Conservation (phyloP, 345 rosid genomes). For the Durio zibethinus region DNA sequence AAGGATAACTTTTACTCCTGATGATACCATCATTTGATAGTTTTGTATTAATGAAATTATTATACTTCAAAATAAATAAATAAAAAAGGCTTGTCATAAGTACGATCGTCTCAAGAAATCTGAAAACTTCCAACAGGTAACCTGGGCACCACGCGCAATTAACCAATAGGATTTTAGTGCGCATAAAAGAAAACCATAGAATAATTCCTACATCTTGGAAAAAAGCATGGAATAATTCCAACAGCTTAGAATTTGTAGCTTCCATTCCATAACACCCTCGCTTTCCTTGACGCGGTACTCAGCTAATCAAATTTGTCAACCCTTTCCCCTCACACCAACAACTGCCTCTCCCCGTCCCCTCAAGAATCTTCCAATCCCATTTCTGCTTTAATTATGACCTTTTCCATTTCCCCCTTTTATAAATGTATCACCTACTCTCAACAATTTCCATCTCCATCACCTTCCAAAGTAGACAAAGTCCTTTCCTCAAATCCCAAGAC, state of each 20-base stretch:
- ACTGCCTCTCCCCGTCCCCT: not conserved
- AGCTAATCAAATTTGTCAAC: not conserved
- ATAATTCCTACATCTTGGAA: constrained; percentile 1
- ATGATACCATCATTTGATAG: too few relatives aligned
- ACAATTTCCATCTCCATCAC: not conserved
- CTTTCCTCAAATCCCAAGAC: not conserved
- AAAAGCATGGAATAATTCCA: not conserved
- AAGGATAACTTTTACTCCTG: not conserved
- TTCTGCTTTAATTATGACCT: not conserved
- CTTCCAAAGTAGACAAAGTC: not conserved
- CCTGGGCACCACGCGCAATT: constrained; percentile 17
- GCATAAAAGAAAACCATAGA: not conserved
- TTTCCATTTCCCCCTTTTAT: constrained; percentile 8
- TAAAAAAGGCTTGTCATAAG: not conserved
- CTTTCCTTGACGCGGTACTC: not conserved
- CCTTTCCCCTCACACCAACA: not conserved
- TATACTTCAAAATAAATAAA: too few relatives aligned
- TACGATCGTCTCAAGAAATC: not conserved
- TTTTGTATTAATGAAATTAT: too few relatives aligned
- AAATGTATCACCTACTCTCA: not conserved
- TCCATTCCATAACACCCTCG: not conserved
- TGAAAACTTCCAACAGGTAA: not conserved
- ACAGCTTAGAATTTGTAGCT: not conserved
- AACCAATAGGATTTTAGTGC: not conserved
- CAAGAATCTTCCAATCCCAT: not conserved